Percentiles rank a stretch among this genome's conserved stretches.
These are phyloP conservation scores for Trichosporon sp. DNA, from an alignment of 1,284 basidiomycete genomes.

Conservation along the genomic window DNA sequence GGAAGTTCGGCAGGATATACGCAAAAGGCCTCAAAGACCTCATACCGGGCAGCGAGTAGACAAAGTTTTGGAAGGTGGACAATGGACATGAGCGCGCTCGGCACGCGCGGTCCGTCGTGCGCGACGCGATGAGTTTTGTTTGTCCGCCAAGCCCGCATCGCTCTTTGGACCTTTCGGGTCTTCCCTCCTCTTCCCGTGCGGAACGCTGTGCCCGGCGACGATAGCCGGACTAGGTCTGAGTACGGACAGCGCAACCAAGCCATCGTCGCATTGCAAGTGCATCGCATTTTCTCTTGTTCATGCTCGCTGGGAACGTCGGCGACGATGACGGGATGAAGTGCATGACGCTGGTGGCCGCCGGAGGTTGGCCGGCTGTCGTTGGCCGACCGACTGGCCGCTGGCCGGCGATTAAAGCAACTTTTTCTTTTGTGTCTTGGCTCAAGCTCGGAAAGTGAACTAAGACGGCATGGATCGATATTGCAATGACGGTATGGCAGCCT, in stretches of 20 bases:
- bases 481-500: constrained; percentile 1
- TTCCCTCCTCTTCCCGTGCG: constrained; percentile 4
- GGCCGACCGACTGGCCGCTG: constrained; percentile 3
- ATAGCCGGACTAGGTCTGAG: background rate
- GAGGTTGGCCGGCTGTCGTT: background rate
- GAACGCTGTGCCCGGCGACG: constrained; percentile 4
- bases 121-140: background rate
- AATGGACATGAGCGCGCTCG: background rate
- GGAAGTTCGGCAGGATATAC: constrained; percentile 6
- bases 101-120: background rate
- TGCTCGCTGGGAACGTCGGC: background rate
- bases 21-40: background rate
- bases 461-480: background rate
- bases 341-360: background rate
- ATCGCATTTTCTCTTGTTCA: background rate
- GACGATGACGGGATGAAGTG: background rate
- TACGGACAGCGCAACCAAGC: background rate
- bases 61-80: background rate
- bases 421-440: constrained; percentile 3
- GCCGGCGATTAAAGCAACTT: constrained; percentile 12
- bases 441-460: background rate
- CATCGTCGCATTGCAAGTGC: background rate
- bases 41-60: background rate
- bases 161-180: background rate
- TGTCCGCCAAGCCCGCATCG: constrained; percentile 8